Evolutionary conservation across 768 basidiomycete genomes (phyloP), one percentile per base, ranked within the genome.

Genomic region (Macrolepiota albuminosa): DNA sequence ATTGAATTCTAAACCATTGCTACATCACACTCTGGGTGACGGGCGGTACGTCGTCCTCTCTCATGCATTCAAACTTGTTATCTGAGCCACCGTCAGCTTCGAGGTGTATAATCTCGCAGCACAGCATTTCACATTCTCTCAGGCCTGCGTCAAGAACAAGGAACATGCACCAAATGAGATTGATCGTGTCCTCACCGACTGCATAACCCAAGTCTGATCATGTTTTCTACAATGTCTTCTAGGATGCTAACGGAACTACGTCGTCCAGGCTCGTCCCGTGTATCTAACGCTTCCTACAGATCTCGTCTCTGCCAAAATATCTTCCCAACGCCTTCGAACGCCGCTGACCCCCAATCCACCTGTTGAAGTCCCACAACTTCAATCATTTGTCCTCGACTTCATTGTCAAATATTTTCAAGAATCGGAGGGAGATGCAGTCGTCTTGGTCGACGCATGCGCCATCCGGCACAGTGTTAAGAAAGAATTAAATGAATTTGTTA

Each of bases 401-500:
- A 91, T 96, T 59, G 70, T 78, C 26, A 78, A 84, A 56, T 81
- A 83, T 6, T 82, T 91, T 40, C 78, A 85, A 53, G 74, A 77
- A 3, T 90, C 88, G 9, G 77, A 80, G 11, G 84, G 84, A 1
- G 86, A 93, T 34, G 85, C 88, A 0, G 73, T 92, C 50, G 79
- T 95, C 46, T 82, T 94, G 29, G 84, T 89, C 42, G 93, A 95
- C 66, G 93, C 91, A 2, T 94, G 93, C 66, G 79, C 88, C 0
- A 77, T 85, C 58, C 85, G 92, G 4, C 90, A 91, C 64, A 81
- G 84, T 56, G 86, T 85, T 16, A 78, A 77, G 43, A 71, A 81
- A 5, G 87, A 90, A 69, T 74, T 86, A 7, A 76, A 79, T 47
- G 84, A 89, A n/a, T 78, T 95, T 49, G 68, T 87, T 50, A 72